These are phyloP conservation scores for Teratosphaeria gauchensis DNA, from an alignment of 2,329 filamentous ascomycete genomes.

Conservation along the genomic window DNA sequence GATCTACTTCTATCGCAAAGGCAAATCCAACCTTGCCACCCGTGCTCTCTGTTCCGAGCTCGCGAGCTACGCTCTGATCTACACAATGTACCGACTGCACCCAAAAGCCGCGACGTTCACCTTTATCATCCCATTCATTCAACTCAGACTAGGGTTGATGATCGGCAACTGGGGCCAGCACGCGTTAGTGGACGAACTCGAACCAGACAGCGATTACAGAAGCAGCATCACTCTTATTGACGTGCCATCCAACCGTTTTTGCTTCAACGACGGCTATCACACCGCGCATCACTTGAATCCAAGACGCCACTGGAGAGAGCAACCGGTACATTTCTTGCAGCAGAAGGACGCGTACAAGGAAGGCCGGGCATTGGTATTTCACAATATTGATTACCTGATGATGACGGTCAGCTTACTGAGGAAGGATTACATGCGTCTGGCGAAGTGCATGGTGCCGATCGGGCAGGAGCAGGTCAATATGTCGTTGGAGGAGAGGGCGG, in stretches of 20 bases:
- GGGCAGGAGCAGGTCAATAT: conserved; percentile 56
- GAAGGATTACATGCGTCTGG: conserved; percentile 63
- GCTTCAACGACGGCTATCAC: conserved; percentile 76
- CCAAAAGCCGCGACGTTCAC: conserved; percentile 52
- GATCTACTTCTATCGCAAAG: conserved; percentile 58
- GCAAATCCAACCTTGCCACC: conserved; percentile 45
- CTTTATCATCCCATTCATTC: conserved; percentile 54
- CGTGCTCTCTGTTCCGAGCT: conserved; percentile 55
- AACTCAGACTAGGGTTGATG: conserved; percentile 65
- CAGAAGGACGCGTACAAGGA: conserved; percentile 57
- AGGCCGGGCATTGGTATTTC: conserved; percentile 65
- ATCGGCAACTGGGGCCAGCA: conserved; percentile 79
- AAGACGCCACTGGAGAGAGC: conserved; percentile 70
- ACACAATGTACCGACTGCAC: conserved; percentile 40
- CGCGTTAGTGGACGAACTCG: conserved; percentile 64
- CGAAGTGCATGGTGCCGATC: conserved; percentile 62
- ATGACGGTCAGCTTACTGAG: conserved; percentile 49
- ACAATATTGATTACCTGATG: conserved; percentile 71
- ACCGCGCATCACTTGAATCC: conserved; percentile 74
- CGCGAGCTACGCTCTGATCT: conserved; percentile 44
- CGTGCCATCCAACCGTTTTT: conserved; percentile 61
- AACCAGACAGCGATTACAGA: conserved; percentile 67
- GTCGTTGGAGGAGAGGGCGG: conserved; percentile 53
- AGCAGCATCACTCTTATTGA: conserved; percentile 74
- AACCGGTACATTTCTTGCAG: conserved; percentile 62